A percentile compares a stretch with the other conserved stretches of the same genome.
Evolutionary conservation across 306 rosid species (phyloP).

Genomic region (Nissolia schottii): DNA sequence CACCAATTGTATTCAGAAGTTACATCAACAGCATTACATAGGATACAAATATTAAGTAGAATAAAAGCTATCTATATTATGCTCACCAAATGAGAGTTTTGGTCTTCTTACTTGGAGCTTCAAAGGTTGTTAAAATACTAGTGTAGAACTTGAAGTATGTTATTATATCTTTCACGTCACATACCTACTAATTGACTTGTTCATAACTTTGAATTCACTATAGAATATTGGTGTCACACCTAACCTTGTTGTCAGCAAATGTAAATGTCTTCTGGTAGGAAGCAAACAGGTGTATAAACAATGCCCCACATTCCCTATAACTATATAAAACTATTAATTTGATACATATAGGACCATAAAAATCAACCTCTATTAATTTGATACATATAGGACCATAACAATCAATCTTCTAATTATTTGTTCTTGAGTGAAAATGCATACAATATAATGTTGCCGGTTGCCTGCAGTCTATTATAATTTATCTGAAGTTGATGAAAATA

Average conservation of each 20-base stretch:
- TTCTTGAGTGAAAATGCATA: not conserved
- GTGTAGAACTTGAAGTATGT: not conserved
- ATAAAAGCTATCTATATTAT: not conserved
- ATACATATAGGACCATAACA: not conserved
- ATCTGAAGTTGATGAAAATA: not conserved
- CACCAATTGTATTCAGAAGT: not conserved
- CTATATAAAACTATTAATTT: not conserved
- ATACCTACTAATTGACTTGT: conserved; percentile 3
- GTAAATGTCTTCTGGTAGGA: not conserved
- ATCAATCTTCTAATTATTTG: not conserved
- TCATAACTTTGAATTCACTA: not conserved
- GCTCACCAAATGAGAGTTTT: not conserved
- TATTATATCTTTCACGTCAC: not conserved
- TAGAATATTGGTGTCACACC: not conserved
- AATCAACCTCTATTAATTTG: conserved; percentile 3
- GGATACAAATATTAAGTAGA: not conserved
- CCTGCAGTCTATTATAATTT: not conserved
- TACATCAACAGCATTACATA: not conserved
- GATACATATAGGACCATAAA: not conserved
- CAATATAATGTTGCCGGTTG: not conserved
- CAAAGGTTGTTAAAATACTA: not conserved
- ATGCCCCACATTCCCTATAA: not conserved
- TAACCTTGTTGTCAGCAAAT: not conserved
- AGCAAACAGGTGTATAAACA: not conserved
- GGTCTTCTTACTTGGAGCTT: not conserved